Conservation (phyloP, 768 basidiomycete species). For the Auriscalpium vulgare region DNA sequence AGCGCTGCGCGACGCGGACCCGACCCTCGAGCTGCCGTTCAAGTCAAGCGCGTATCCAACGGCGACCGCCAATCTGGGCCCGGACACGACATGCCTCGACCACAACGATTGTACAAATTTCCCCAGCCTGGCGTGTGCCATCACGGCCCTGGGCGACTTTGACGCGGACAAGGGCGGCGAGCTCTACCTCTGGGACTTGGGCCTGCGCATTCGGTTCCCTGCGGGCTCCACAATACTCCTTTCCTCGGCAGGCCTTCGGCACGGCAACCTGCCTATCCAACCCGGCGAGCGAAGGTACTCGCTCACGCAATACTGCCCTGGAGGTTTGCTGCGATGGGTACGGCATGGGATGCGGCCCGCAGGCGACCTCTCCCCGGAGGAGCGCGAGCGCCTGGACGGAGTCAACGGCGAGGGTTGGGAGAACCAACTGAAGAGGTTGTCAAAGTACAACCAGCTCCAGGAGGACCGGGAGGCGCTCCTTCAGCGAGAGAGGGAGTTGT, state of each 20-base stretch:
- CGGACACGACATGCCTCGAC: background rate
- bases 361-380: no score
- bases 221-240: constrained; percentile 12
- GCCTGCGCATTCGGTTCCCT: constrained; percentile 15
- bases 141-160: constrained; percentile 11
- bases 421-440: no score
- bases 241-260: constrained; percentile 12
- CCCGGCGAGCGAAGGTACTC: background rate
- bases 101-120: constrained; percentile 10
- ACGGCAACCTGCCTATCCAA: constrained; percentile 16
- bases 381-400: no score
- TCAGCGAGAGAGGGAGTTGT: no score
- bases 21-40: background rate
- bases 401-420: no score
- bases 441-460: no score
- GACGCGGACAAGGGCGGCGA: constrained; percentile 12
- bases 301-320: constrained; percentile 6
- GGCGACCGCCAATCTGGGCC: constrained; percentile 13
- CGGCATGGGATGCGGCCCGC: background rate
- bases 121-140: constrained; percentile 7
- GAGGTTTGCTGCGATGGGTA: constrained; percentile 2
- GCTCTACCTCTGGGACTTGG: constrained; percentile 11
- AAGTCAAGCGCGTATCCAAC: constrained; percentile 8
- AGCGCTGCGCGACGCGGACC: no score
- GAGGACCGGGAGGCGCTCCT: no score